Conservation (phyloP, 768 basidiomycete genomes). For the Rhizopogon sp. region DNA sequence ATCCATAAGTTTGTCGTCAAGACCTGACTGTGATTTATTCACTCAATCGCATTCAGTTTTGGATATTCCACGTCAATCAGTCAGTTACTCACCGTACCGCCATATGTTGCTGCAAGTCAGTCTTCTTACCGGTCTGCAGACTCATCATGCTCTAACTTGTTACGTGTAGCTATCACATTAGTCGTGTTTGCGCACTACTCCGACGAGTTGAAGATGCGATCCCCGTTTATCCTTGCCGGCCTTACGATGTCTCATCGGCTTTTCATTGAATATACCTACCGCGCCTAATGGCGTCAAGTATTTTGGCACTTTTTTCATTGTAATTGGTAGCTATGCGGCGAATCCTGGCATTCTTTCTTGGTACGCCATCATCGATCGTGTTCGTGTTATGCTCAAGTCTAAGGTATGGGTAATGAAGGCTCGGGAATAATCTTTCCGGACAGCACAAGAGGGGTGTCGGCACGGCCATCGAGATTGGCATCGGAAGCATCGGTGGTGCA, state of each 20-base stretch:
- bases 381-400: no score
- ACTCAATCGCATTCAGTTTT: conserved; percentile 33
- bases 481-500: conserved; percentile 60
- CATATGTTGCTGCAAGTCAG: conserved; percentile 58
- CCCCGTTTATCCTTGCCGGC: conserved; percentile 40
- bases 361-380: conserved; percentile 26
- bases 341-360: conserved; percentile 58
- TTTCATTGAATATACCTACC: no score
- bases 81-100: conserved; percentile 61
- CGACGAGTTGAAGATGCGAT: conserved; percentile 28
- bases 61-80: conserved; percentile 50
- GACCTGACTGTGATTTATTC: conserved; percentile 1
- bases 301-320: conserved; percentile 38
- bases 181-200: conserved; percentile 50
- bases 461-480: conserved; percentile 60
- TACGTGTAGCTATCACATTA: conserved; percentile 39
- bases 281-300: conserved; percentile 41
- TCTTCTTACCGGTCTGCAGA: conserved; percentile 11
- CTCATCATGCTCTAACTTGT: neutral
- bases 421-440: conserved; percentile 45
- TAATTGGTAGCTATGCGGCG: conserved; percentile 45
- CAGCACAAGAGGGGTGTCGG: conserved; percentile 64
- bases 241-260: no score
- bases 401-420: conserved; percentile 28
- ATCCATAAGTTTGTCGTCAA: neutral